phyloP scores from a whole-genome alignment of 208 protist genomes.

The Wallacemonas sp. region DNA sequence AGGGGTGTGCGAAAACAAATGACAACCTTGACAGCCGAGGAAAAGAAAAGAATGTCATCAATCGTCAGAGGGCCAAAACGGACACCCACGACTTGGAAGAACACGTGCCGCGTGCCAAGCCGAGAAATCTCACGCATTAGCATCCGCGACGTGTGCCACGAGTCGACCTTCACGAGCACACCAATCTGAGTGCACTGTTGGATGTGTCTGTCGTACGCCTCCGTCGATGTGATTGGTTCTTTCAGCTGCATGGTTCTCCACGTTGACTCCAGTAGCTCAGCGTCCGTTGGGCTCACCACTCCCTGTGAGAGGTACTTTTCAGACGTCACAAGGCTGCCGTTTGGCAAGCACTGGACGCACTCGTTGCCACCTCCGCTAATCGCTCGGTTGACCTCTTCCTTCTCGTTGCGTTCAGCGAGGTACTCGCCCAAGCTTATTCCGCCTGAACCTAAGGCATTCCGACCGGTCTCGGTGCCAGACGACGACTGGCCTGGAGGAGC shows the following conservation, averaged over 20 bases:
- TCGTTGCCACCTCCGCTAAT: neutral
- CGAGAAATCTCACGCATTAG: conserved; percentile 62
- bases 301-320: conserved; percentile 36
- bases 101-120: conserved; percentile 63
- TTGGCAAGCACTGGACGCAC: neutral
- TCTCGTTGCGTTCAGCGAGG: conserved; percentile 26
- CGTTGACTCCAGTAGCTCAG: conserved; percentile 31
- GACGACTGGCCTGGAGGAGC: conserved; percentile 14
- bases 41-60: conserved; percentile 80
- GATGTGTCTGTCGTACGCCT: conserved; percentile 57
- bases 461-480: neutral
- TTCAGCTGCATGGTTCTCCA: conserved; percentile 59
- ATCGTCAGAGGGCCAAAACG: conserved; percentile 72
- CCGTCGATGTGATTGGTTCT: conserved; percentile 32
- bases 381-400: conserved; percentile 16
- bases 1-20: conserved; percentile 81
- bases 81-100: conserved; percentile 71
- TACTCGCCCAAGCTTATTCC: conserved; percentile 29
- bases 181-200: conserved; percentile 74
- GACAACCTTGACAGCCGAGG: conserved; percentile 59
- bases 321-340: neutral
- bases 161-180: conserved; percentile 88
- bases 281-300: conserved; percentile 18
- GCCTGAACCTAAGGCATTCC: neutral
- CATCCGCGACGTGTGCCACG: conserved; percentile 85